Evolutionary conservation across 139 green algal species (phyloP).

Genomic region (Chlorella sp.): DNA sequence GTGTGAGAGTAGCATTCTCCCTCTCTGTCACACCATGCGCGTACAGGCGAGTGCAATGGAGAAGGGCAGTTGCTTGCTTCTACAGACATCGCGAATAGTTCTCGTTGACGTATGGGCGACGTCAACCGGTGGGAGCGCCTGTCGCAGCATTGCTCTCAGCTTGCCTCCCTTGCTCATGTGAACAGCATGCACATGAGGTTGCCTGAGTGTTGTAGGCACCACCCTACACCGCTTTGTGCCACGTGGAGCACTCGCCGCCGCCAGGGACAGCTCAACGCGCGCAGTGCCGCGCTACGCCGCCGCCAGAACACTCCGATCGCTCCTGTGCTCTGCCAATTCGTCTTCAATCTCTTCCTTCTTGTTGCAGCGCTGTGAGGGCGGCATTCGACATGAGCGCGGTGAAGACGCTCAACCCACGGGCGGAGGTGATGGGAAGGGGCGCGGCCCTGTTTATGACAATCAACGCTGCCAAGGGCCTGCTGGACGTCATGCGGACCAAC

Average conservation of each 20-base stretch:
- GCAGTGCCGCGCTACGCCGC: background rate
- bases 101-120: too few species aligned
- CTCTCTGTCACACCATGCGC: too few species aligned
- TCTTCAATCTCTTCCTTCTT: background rate
- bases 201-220: too few species aligned
- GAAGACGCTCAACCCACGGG: slow-evolving; percentile 92
- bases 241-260: background rate
- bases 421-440: slow-evolving; percentile 86
- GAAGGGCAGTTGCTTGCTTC: too few species aligned
- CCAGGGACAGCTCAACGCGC: too few species aligned
- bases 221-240: background rate
- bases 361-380: background rate
- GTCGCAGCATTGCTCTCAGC: too few species aligned
- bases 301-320: background rate
- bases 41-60: too few species aligned
- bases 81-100: too few species aligned
- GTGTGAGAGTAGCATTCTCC: too few species aligned
- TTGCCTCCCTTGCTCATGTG: too few species aligned
- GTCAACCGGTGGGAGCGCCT: too few species aligned
- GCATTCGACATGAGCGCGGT: slow-evolving; percentile 71
- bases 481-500: slow-evolving; percentile 99
- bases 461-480: slow-evolving; percentile 96
- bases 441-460: slow-evolving; percentile 99
- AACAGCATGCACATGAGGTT: too few species aligned
- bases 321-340: background rate